Base-by-base conservation (phyloP, 306 rosid species). In the Glycine soja region DNA sequence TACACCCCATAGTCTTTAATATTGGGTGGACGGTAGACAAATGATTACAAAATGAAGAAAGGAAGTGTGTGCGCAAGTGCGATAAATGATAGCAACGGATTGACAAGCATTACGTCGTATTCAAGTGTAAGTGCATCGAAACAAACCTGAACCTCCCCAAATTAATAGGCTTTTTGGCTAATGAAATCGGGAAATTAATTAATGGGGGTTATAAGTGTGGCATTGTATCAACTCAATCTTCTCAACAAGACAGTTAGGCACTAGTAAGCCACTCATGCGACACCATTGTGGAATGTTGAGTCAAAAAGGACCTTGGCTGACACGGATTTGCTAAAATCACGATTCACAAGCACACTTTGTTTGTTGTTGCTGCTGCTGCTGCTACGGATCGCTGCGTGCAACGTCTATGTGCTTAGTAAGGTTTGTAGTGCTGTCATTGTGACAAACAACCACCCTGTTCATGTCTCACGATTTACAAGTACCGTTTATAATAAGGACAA, bases 241-340 rank as follows among this genome's bases (percentile, higher is more conserved):
- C 72, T 84, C 79, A 62, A 74, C 62, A 19, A 72, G 85, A 63
- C 75, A 78, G 80, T 82, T 78, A 63, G 89, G 83, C 66, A 80
- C 80, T 85, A 63, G 76, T 48, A 76, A 58, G 80, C 80, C 76
- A 75, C 78, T 87, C 81, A 81, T 79, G 72, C 67, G 46, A 71
- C n/a, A 74, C 36, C 85, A 56, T 78, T 82, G 79, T 87, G 86
- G 85, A 86, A 83, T 86, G 89, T 83, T 83, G 89, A 86, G 85
- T 83, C 87, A 86, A 86, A 86, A 86, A 66, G 85, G 12, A 50
- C 48, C 43, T 32, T 38, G 1, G 87, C 66, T 83, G 85, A 83
- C 83, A 3, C 10, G 78, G 76, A 70, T 43, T 43, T 74, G 6
- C 61, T 54, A 3, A 6, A 70, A 51, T 70, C 14, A 61, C 47